Evolutionary conservation across 768 basidiomycete genomes (phyloP).

Genomic region (Bullera alba): DNA sequence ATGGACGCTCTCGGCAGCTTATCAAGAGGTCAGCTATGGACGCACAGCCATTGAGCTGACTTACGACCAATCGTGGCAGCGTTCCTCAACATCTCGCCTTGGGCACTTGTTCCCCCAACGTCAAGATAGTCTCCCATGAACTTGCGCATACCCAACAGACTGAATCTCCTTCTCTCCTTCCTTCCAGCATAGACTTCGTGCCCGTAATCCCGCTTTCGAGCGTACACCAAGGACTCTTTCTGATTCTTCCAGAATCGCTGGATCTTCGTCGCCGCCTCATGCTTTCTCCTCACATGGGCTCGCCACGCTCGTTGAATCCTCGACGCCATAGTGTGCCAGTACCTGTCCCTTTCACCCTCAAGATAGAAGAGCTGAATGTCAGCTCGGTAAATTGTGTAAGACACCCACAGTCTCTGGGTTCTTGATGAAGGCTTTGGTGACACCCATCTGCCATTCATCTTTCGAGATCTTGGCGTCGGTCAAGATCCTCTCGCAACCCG

Average conservation of each 20-base stretch:
- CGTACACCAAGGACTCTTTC: constrained; percentile 84
- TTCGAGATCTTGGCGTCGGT: constrained; percentile 90
- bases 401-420: constrained; percentile 62
- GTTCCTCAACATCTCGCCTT: constrained; percentile 66
- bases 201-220: constrained; percentile 86
- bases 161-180: constrained; percentile 89
- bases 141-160: constrained; percentile 84
- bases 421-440: constrained; percentile 98
- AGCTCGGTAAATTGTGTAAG: background rate
- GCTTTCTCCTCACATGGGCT: constrained; percentile 89
- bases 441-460: constrained; percentile 99
- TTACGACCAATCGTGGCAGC: constrained; percentile 69
- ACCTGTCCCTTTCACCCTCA: constrained; percentile 96
- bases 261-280: constrained; percentile 89
- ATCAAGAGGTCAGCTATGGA: background rate
- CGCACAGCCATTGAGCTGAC: constrained; percentile 27
- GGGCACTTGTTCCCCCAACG: constrained; percentile 64
- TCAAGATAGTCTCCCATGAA: constrained; percentile 96
- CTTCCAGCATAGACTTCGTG: constrained; percentile 83
- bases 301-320: constrained; percentile 95
- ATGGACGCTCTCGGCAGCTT: constrained; percentile 64
- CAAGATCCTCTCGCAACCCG: constrained; percentile 86
- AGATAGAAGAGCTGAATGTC: constrained; percentile 76
- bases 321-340: constrained; percentile 99
- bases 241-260: constrained; percentile 99